Base-by-base conservation (phyloP, 2,329 filamentous ascomycete species). In the Rutstroemia sp. region DNA sequence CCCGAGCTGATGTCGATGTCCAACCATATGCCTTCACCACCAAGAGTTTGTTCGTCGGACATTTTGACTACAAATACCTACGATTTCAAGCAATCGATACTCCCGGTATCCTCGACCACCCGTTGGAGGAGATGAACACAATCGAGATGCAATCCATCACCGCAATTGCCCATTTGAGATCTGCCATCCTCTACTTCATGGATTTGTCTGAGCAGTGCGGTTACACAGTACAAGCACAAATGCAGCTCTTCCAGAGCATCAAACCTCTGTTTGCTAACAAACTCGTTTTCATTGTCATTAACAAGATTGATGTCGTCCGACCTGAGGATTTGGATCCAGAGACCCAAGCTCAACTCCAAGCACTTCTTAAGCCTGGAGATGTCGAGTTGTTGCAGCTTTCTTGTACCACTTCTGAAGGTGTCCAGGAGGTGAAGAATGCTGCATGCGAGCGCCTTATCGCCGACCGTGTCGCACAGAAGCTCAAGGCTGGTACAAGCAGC, bases 111-210 rank as follows among this genome's bases (percentile, higher is more conserved):
- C 77, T 99, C 59, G 94, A 99, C 67, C 94, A 99, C 72, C 92
- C 92, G 38, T 83, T 99, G 8, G 94, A 97, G 75, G 94, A 97
- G 76, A 99, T 97, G 94, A 96, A 96, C 76, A 97, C 94, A 3
- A 99, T 99, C 70, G 94, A 99, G 75, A 97, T 97, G 90, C 94
- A 97, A 78, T 88, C 88, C 60, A 96, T 99, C 65, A 97, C 92
- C 17, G 94, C 95, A 10, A 96, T 99, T 75, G 94, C 94, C 51
- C 95, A 99, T 77, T 79, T 99, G 70, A 84, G 92, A 67, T 95
- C 92, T 44, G 92, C 92, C 56, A 95, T 99, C 62, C 78, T 97
- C 58, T 97, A 97, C 75, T 97, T 97, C 71, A 96, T 97, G 89
- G 92, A 97, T 77, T 78, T 96, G 60, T 95, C 89, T 21, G 92